These are phyloP conservation scores for Leptoxyphium fumago DNA, from an alignment of 2,329 filamentous ascomycete genomes.

Conservation along the genomic window DNA sequence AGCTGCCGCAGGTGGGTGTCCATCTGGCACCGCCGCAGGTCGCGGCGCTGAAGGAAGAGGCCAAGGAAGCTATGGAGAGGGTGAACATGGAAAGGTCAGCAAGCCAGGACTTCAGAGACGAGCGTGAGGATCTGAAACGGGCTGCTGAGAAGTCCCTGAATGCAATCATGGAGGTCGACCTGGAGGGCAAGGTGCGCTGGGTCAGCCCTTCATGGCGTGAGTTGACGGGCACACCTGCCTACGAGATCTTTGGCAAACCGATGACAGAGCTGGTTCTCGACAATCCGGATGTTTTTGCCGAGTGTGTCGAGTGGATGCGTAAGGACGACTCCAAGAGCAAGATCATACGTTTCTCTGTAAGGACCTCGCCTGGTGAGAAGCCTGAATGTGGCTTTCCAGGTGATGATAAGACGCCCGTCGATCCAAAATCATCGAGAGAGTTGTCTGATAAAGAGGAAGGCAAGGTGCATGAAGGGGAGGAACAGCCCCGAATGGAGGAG, in stretches of 20 bases:
- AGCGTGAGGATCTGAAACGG: conserved; percentile 85
- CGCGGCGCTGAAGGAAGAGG: conserved; percentile 26
- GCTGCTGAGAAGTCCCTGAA: conserved; percentile 94
- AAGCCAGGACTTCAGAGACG: conserved; percentile 81
- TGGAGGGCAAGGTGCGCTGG: conserved; percentile 85
- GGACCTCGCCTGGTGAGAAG: conserved; percentile 22
- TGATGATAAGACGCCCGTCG: conserved; percentile 14
- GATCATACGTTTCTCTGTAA: conserved; percentile 67
- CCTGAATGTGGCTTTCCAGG: conserved; percentile 8
- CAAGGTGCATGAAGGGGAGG: not conserved
- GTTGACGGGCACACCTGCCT: conserved; percentile 66
- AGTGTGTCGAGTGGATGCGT: conserved; percentile 77
- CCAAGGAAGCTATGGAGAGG: conserved; percentile 8
- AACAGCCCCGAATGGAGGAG: conserved; percentile 9
- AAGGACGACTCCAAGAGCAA: conserved; percentile 87
- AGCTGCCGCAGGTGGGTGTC: conserved; percentile 5
- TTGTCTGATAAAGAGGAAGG: not conserved
- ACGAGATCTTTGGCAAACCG: conserved; percentile 57
- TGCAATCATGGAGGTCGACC: conserved; percentile 83
- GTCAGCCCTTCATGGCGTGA: conserved; percentile 93
- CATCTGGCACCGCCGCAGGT: conserved; percentile 30
- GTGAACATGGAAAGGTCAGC: conserved; percentile 45
- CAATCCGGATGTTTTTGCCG: conserved; percentile 65
- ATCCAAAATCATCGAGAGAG: conserved; percentile 9
- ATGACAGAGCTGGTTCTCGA: conserved; percentile 72